Percentiles rank a stretch among this genome's conserved stretches.
Evolutionary conservation across 495 filamentous ascomycete species (phyloP).

Genomic region (Penicillium roqueforti): DNA sequence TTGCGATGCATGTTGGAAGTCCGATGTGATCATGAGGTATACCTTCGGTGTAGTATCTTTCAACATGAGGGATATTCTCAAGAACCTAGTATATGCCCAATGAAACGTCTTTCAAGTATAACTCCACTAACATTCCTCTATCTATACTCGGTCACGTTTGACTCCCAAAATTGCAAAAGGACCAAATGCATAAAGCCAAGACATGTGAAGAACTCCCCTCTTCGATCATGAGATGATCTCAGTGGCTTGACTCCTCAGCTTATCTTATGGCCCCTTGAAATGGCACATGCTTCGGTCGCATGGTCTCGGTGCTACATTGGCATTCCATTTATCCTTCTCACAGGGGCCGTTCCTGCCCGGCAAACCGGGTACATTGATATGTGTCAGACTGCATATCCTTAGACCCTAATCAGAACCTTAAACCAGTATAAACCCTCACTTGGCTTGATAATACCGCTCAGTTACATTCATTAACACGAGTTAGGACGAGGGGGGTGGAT

Average conservation of each 20-base stretch:
- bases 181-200: not conserved
- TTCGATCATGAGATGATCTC: not conserved
- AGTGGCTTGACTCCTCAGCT: not conserved
- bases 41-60: not conserved
- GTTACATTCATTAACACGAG: not conserved
- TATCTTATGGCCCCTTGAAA: not conserved
- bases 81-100: not conserved
- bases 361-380: not conserved
- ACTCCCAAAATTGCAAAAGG: not conserved
- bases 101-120: not conserved
- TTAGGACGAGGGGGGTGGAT: not conserved
- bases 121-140: too few relatives aligned
- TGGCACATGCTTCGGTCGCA: slow-evolving; percentile 25
- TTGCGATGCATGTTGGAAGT: not conserved
- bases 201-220: not conserved
- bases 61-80: not conserved
- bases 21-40: not conserved
- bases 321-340: not conserved
- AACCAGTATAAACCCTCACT: not conserved
- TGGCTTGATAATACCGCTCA: not conserved
- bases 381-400: not conserved
- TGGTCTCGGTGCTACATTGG: slow-evolving; percentile 24
- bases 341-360: slow-evolving; percentile 18
- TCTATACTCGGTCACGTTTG: not conserved
- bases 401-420: not conserved